These are phyloP conservation scores for Quercus lobata DNA, from an alignment of 331 rosid genomes.

Conservation along the genomic window DNA sequence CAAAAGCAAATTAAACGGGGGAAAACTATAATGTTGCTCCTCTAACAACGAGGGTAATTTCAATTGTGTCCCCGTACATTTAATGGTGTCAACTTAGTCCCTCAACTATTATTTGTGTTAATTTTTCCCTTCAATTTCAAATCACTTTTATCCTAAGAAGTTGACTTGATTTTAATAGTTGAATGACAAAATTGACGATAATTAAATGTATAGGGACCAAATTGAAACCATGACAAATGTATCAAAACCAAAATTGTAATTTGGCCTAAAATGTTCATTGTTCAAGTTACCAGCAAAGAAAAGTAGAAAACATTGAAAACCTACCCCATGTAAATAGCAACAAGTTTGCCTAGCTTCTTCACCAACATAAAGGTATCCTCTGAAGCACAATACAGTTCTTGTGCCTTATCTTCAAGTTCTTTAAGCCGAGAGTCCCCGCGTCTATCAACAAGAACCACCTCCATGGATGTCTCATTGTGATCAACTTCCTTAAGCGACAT, in stretches of 20 bases:
- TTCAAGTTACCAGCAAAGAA: conserved; percentile 2
- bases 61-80: no score
- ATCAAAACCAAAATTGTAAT: no score
- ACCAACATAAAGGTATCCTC: conserved; percentile 67
- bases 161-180: not conserved
- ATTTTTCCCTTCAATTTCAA: no score
- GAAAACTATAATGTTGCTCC: no score
- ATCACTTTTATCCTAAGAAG: no score
- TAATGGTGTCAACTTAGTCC: no score
- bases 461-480: conserved; percentile 67
- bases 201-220: not conserved
- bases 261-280: not conserved
- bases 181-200: not conserved
- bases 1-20: no score
- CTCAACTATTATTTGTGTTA: no score
- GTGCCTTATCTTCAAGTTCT: conserved; percentile 89
- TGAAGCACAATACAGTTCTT: conserved; percentile 65
- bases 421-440: conserved; percentile 67
- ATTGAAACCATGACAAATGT: not conserved
- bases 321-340: conserved; percentile 91
- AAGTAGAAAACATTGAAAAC: conserved; percentile 9
- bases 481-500: conserved; percentile 67
- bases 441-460: conserved; percentile 81
- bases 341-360: conserved; percentile 89
- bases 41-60: no score